Evolutionary conservation across 148 eudicot genomes (phyloP).

Genomic region (Simmondsia chinensis): DNA sequence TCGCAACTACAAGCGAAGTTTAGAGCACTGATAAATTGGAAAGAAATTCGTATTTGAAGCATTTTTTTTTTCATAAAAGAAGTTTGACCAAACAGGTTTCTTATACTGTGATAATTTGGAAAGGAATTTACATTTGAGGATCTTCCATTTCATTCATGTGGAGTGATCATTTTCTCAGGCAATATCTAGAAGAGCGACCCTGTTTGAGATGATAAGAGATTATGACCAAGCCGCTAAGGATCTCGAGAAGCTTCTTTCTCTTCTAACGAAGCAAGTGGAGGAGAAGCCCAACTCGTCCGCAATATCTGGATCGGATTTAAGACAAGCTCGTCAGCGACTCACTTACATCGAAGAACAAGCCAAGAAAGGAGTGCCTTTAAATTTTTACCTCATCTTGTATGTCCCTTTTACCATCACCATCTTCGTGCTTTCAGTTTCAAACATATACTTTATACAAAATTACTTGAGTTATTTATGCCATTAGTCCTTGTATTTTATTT

Average conservation of each 20-base stretch:
- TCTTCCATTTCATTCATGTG: no score
- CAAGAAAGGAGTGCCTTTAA: slow-evolving; percentile 52
- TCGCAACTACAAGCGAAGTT: no score
- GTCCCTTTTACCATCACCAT: slow-evolving; percentile 15
- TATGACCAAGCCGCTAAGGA: slow-evolving; percentile 77
- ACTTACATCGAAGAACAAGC: slow-evolving; percentile 60
- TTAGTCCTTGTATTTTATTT: no score
- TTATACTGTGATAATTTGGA: no score
- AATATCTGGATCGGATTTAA: slow-evolving; percentile 40
- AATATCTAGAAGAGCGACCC: slow-evolving; percentile 71
- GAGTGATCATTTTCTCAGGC: slow-evolving; percentile 47
- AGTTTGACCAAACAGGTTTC: no score
- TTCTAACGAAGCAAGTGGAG: slow-evolving; percentile 50
- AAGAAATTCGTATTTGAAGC: no score
- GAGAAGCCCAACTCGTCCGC: slow-evolving; percentile 28
- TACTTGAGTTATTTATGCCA: neutral
- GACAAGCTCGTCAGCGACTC: slow-evolving; percentile 54
- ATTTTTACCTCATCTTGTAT: slow-evolving; percentile 85
- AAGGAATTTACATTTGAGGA: no score
- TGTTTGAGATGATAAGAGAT: slow-evolving; percentile 92
- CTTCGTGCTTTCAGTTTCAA: neutral
- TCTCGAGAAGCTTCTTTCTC: slow-evolving; percentile 49
- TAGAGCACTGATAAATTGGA: no score
- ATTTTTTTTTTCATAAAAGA: no score
- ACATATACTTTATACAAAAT: neutral